These are phyloP conservation scores for Pythium grandisporangium DNA, from an alignment of 352 stramenopile genomes.

Conservation along the genomic window DNA sequence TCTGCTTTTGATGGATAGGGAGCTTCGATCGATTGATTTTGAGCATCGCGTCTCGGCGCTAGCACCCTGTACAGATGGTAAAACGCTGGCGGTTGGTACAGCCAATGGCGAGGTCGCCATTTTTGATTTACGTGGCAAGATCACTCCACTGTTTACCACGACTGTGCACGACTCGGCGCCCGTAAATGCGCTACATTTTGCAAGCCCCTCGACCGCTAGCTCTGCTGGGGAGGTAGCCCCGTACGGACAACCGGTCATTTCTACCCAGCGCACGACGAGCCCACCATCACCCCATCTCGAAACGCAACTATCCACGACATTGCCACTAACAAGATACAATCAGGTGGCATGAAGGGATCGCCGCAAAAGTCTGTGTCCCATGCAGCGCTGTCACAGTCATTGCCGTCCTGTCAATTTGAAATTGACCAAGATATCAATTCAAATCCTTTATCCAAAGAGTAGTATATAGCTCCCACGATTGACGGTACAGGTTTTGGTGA, in stretches of 20 bases:
- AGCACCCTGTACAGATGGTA: slow-evolving; percentile 49
- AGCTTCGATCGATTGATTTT: slow-evolving; percentile 46
- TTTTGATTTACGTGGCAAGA: slow-evolving; percentile 54
- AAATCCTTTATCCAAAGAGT: neutral
- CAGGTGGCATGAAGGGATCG: slow-evolving; percentile 12
- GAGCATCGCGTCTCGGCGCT: slow-evolving; percentile 46
- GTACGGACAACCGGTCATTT: slow-evolving; percentile 32
- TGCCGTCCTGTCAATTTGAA: too few species aligned
- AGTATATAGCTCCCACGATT: neutral
- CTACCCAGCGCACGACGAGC: neutral
- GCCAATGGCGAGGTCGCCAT: slow-evolving; percentile 42
- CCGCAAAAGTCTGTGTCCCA: neutral
- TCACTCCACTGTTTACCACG: slow-evolving; percentile 43
- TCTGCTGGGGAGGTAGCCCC: slow-evolving; percentile 11
- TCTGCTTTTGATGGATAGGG: slow-evolving; percentile 14
- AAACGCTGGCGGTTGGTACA: slow-evolving; percentile 49
- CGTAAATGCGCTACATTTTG: slow-evolving; percentile 53
- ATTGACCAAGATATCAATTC: neutral
- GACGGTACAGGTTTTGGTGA: slow-evolving; percentile 1
- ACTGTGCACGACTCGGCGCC: slow-evolving; percentile 24
- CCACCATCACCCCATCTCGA: neutral
- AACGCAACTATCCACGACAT: slow-evolving; percentile 17
- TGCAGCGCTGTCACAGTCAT: neutral
- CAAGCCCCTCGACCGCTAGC: slow-evolving; percentile 20
- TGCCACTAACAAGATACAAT: slow-evolving; percentile 29